phyloP scores from a whole-genome alignment of 306 rosid genomes.

The Cicer yamashitae region DNA sequence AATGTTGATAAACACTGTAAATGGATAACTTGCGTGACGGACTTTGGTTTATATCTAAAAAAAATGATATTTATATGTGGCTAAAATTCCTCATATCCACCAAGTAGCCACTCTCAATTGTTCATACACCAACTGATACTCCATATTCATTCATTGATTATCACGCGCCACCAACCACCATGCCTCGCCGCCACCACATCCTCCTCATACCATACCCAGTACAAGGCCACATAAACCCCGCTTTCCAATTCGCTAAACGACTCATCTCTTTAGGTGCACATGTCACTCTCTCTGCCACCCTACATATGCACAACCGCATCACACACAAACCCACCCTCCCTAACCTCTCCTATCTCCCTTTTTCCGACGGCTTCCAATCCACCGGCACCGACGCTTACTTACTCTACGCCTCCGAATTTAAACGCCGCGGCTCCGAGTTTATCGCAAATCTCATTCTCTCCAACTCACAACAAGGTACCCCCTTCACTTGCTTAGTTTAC shows the following conservation, averaged over 20 bases:
- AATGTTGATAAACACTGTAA: too few relatives aligned
- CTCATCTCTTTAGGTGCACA: slow-evolving; percentile 43
- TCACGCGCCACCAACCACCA: slow-evolving; percentile 10
- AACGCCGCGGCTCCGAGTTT: slow-evolving; percentile 44
- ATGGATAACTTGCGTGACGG: too few relatives aligned
- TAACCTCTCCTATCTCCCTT: slow-evolving; percentile 36
- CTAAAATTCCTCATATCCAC: neutral
- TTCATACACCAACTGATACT: neutral
- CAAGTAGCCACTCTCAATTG: neutral
- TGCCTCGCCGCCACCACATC: slow-evolving; percentile 42
- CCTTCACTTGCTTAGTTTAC: slow-evolving; percentile 53
- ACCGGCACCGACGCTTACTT: neutral
- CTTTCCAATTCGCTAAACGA: slow-evolving; percentile 51
- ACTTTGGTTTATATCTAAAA: too few relatives aligned
- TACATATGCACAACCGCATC: slow-evolving; percentile 43
- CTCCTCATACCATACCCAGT: slow-evolving; percentile 46
- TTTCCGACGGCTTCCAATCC: slow-evolving; percentile 46
- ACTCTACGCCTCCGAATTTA: slow-evolving; percentile 21
- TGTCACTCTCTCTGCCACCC: slow-evolving; percentile 50
- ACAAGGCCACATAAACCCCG: slow-evolving; percentile 61
- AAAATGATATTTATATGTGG: too few relatives aligned
- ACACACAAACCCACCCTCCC: slow-evolving; percentile 20
- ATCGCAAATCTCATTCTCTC: slow-evolving; percentile 39
- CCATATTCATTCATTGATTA: neutral
- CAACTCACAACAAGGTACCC: slow-evolving; percentile 26